Evolutionary conservation across 129 eudicot genomes (phyloP).

Genomic region (Escallonia herrerae): DNA sequence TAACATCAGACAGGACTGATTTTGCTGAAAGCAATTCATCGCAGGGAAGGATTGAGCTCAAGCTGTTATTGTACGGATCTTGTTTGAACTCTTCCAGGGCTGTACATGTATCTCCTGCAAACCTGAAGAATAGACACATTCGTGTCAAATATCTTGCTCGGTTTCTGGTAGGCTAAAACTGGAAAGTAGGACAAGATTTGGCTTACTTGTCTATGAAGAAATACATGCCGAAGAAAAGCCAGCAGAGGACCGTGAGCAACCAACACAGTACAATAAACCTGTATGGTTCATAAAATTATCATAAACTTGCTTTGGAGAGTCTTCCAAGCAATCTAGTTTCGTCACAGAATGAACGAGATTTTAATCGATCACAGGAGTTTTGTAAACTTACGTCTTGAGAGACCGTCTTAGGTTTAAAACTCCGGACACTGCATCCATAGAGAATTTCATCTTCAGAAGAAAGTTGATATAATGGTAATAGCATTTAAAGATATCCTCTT

Average conservation of each 20-base stretch:
- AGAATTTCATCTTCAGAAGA: background rate
- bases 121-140: slow-evolving; percentile 22
- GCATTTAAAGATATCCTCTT: too few species aligned
- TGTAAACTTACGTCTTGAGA: slow-evolving; percentile 53
- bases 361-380: background rate
- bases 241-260: slow-evolving; percentile 59
- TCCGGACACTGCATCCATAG: slow-evolving; percentile 38
- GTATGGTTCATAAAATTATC: slow-evolving; percentile 11
- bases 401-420: slow-evolving; percentile 31
- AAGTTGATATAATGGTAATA: background rate
- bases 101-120: slow-evolving; percentile 78
- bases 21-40: slow-evolving; percentile 64
- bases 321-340: too few species aligned
- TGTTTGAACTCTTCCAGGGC: slow-evolving; percentile 64
- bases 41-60: slow-evolving; percentile 89
- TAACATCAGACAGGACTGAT: slow-evolving; percentile 48
- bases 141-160: background rate
- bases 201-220: slow-evolving; percentile 58
- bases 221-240: slow-evolving; percentile 75
- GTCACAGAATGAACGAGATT: too few species aligned
- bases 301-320: too few species aligned
- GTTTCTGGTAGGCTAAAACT: background rate
- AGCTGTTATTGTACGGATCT: slow-evolving; percentile 84
- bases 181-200: background rate
- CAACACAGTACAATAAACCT: slow-evolving; percentile 63